phyloP scores from a whole-genome alignment of 2,329 filamentous ascomycete species.

The Penicillium sclerotiorum region DNA sequence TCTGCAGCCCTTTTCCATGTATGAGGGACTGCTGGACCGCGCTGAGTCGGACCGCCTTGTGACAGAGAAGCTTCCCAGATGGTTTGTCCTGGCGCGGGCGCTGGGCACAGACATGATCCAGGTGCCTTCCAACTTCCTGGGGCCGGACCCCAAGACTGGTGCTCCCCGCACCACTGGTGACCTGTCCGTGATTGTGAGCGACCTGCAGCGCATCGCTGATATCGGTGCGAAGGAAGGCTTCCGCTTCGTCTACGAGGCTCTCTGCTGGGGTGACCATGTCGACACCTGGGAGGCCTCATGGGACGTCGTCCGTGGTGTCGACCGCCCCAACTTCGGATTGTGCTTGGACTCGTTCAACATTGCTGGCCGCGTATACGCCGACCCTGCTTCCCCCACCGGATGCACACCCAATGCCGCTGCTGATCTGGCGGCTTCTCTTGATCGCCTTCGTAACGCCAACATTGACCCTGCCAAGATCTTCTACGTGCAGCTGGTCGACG shows the following conservation, averaged over 20 bases:
- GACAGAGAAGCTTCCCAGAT: constrained; percentile 63
- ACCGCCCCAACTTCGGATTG: constrained; percentile 74
- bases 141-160: constrained; percentile 37
- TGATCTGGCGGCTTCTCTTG: constrained; percentile 57
- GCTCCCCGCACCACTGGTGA: constrained; percentile 41
- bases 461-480: constrained; percentile 66
- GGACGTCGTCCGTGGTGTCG: constrained; percentile 66
- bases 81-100: constrained; percentile 67
- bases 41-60: constrained; percentile 59
- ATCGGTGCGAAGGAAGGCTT: constrained; percentile 55
- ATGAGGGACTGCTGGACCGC: constrained; percentile 71
- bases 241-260: constrained; percentile 67
- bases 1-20: constrained; percentile 76
- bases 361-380: constrained; percentile 70
- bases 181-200: constrained; percentile 23
- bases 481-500: constrained; percentile 75
- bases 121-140: constrained; percentile 71
- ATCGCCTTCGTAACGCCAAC: constrained; percentile 57
- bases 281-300: constrained; percentile 73
- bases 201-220: constrained; percentile 61
- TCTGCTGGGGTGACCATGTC: constrained; percentile 70
- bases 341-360: constrained; percentile 81
- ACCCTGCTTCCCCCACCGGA: constrained; percentile 60
- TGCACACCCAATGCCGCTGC: constrained; percentile 56
- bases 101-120: constrained; percentile 72